Evolutionary conservation across 2,329 filamentous ascomycete genomes (phyloP).

Genomic region (Colletotrichum sp.): DNA sequence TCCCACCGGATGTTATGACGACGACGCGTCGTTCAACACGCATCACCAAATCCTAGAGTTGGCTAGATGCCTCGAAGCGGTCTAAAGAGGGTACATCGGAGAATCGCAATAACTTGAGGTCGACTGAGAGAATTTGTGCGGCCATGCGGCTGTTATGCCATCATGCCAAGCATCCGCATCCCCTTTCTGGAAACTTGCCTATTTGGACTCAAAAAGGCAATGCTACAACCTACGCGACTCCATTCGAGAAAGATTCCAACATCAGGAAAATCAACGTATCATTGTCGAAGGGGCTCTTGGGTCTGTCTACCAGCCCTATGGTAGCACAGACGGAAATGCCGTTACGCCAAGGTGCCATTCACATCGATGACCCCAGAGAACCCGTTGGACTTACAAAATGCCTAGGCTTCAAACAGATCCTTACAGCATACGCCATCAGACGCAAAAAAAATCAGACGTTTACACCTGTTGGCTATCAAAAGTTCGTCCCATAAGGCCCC

Average conservation of each 20-base stretch:
- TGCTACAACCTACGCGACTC: background rate
- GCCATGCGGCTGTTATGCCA: background rate
- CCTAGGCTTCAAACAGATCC: background rate
- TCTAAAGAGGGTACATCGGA: fast-evolving
- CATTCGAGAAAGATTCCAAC: background rate
- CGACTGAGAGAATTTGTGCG: background rate
- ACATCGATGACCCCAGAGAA: background rate
- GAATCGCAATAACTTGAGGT: fast-evolving
- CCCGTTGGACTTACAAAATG: background rate
- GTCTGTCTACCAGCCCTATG: background rate
- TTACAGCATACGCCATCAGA: background rate
- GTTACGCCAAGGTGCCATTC: background rate
- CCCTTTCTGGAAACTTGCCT: background rate
- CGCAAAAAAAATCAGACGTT: background rate
- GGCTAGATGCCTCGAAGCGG: background rate
- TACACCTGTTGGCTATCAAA: background rate
- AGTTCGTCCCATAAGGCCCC: background rate
- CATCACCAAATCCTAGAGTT: background rate
- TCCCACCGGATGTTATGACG: background rate
- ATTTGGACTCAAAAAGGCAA: background rate
- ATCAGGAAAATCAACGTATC: background rate
- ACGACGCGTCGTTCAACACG: background rate
- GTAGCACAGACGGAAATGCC: background rate
- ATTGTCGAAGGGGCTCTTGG: background rate
- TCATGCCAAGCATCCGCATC: background rate